Conservation (phyloP, 768 basidiomycete genomes). For the Lenzites betulinus region DNA sequence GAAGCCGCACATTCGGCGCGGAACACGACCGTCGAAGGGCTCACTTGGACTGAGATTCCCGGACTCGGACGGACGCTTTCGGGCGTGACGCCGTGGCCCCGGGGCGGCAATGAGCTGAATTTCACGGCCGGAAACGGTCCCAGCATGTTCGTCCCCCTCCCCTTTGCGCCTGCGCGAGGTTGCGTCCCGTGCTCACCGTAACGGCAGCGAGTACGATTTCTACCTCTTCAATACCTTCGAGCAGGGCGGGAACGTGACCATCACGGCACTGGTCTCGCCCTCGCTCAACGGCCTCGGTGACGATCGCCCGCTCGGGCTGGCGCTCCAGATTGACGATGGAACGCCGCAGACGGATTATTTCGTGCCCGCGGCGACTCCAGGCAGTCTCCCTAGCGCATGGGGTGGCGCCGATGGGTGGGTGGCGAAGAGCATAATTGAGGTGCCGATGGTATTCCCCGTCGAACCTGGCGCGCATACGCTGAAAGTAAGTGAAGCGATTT, state of each 20-base stretch:
- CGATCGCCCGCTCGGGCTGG: constrained; percentile 52
- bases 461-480: constrained; percentile 59
- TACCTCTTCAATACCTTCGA: constrained; percentile 54
- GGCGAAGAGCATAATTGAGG: constrained; percentile 50
- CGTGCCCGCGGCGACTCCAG: constrained; percentile 48
- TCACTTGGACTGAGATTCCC: constrained; percentile 60
- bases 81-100: constrained; percentile 62
- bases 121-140: constrained; percentile 68
- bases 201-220: constrained; percentile 62
- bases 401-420: constrained; percentile 51
- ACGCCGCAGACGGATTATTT: constrained; percentile 46
- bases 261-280: constrained; percentile 52
- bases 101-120: constrained; percentile 49
- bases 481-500: constrained; percentile 40
- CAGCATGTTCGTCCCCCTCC: constrained; percentile 45
- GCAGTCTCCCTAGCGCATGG: constrained; percentile 49
- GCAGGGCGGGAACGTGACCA: constrained; percentile 45
- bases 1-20: constrained; percentile 61
- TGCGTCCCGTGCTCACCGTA: neutral
- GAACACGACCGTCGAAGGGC: constrained; percentile 49
- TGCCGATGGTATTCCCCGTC: constrained; percentile 42
- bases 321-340: constrained; percentile 51
- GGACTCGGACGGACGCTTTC: constrained; percentile 62
- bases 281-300: constrained; percentile 53
- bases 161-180: neutral